Base-by-base conservation (phyloP, 345 rosid genomes). In the Erodium maritimum region DNA sequence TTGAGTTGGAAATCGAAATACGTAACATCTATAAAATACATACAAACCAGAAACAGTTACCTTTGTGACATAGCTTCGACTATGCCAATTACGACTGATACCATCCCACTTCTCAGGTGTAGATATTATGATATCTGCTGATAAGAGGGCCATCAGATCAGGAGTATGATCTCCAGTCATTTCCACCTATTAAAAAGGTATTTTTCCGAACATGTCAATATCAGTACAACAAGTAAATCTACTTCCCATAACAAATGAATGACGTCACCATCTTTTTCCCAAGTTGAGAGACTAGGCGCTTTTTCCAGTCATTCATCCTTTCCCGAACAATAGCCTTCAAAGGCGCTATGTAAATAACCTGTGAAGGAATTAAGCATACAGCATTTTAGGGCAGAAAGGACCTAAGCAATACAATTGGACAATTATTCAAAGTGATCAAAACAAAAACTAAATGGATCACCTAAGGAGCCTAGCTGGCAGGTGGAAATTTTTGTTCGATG, bases 31-130 rank as follows among this genome's bases (percentile, higher is more conserved):
- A 17, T 61, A 34, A n/a, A 53, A 60, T n/a, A 48, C 53, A 42
- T 7, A 42, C 60, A 53, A 57, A 50, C 65, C 68, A 11, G 67
- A 50, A 17, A 65, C 61, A 65, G 22, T 12, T 46, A 86, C 98
- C 95, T 91, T 91, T 57, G 82, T 88, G 23, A 91, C 98, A 73
- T 91, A 91, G 82, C 90, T 81, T 73, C 98, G 82, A 73, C 79
- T 86, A 62, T 91, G 93, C 98, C 98, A 91, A 65, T 91, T 91
- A 62, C 98, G 98, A 72, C 98, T 91, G 56, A 91, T 91, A 56
- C 98, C 98, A 79, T 91, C 98, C 98, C 98, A 91, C 75, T 91
- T 91, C 69, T 91, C 98, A 57, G 98, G 98, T 67, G 98, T 91
- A 23, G 98, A 84, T 76, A 91, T 82, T 56, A 91, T 91, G 66